Conservation (phyloP, 177 flowering plant species). For the Vitis hybrid region DNA sequence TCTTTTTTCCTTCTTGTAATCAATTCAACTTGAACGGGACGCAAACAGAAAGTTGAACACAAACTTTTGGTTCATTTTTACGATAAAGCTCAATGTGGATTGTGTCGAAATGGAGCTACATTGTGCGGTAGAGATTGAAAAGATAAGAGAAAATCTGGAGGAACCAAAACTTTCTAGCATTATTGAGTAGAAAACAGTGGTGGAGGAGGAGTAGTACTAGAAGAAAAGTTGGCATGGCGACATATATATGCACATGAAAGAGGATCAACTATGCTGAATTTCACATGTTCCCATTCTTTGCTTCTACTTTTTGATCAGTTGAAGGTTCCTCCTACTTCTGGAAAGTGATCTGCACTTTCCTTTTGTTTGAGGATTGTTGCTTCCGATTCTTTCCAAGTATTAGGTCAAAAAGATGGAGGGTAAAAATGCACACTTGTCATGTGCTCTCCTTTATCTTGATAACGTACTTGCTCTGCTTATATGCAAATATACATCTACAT, state of each 20-base stretch:
- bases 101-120: not conserved
- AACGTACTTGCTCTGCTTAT: too few relatives aligned
- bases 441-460: too few relatives aligned
- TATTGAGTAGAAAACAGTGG: not conserved
- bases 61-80: not conserved
- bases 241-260: not conserved
- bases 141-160: not conserved
- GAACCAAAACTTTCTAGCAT: not conserved
- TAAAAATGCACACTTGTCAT: too few relatives aligned
- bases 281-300: not conserved
- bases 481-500: too few relatives aligned
- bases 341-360: not conserved
- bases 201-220: not conserved
- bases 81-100: not conserved
- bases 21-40: not conserved
- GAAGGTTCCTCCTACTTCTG: not conserved
- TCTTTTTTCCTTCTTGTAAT: not conserved
- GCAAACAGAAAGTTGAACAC: not conserved
- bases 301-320: not conserved
- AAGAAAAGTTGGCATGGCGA: not conserved
- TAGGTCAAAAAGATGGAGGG: too few relatives aligned
- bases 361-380: not conserved
- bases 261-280: not conserved
- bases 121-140: not conserved
- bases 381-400: too few relatives aligned